Evolutionary conservation across 1,139 yeast species (phyloP), one percentile per base, ranked within the genome.

Genomic region (Suhomyces guaymorum): DNA sequence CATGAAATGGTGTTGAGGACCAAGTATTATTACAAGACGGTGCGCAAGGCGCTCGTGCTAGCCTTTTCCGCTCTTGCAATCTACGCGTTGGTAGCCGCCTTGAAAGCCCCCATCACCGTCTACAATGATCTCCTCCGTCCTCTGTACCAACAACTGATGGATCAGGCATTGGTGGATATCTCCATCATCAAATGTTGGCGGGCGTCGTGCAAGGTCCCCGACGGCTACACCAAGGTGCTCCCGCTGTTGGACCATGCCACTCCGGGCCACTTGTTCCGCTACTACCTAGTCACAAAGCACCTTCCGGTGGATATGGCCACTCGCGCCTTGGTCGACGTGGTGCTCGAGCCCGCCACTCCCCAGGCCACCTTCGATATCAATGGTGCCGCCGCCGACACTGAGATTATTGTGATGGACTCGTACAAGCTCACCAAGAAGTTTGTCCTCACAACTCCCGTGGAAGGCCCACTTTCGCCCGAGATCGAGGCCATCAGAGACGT

Each of bases 401-500:
- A 43, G 11, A 10, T 19, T 4, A 28, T 32, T 4, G 15, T 15
- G 5, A 28, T 34, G 15, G 48, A 38, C 22, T 17, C 28, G 2
- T 42, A 24, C 29, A 25, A 22, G 12, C 30, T 43, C 18, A 26
- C 25, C 30, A 43, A 43, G 26, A 27, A 24, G 15, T 42, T 33
- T 21, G 18, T 33, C 15, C 32, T 33, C 12, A 39, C 46, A 7
- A 42, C 39, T 15, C 42, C 46, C 2, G 32, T 37, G 5, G 33
- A 33, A 10, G 39, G 39, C 4, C 30, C 30, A 9, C 31, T 36
- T 19, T 14, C 26, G 7, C 31, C 34, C 5, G 47, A 49, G 15
- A 18, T 37, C 11, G 40, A 49, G 1, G 41, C 55, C 10, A 45
- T 62, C 14, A 43, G 61, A 20, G 43, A 49, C 14, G 35, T 61